Evolutionary conservation across 2,329 filamentous ascomycete genomes (phyloP), one percentile per base, ranked within the genome.

Genomic region (Pseudogymnoascus sp.): DNA sequence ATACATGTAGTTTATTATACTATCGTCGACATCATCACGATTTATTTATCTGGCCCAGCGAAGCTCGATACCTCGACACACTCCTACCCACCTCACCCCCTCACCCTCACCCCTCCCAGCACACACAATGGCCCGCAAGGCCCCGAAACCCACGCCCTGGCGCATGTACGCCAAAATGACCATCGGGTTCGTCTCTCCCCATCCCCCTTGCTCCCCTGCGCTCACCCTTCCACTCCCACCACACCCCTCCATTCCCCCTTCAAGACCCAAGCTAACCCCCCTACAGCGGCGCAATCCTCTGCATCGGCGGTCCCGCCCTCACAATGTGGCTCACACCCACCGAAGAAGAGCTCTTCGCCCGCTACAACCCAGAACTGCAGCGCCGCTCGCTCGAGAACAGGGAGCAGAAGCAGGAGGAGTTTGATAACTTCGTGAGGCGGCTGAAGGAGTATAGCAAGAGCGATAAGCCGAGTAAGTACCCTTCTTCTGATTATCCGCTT

Each of bases 341-440:
- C 11, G 92, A 97, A 70, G 95, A 97, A 76, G 92, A 97, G 78
- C 83, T 99, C 44, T 92, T 96, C 80, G 82, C 91, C 79, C 86
- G 83, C 76, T 97, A 97, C 79, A 97, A 93, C 76, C 93, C 93
- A 0, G 95, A 97, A 35, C 83, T 99, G n/a, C 90, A 95, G 74
- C 90, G 90, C 75, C 85, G 89, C 72, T 92, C 90, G 66, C 79
- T 96, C n/a, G 92, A 93, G 75, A 84, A 87, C 64, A 84, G 91
- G 17, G 82, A 88, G 64, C 85, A 89, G 74, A 84, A 84, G 65
- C 86, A 95, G 72, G 83, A 93, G 76, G 92, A 97, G 65, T 96
- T 96, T 70, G 90, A 97, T 73, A 84, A 92, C 63, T 97, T 96
- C 72, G 89, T 97, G 28, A 83, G 73, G 60, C 86, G 87, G 70